Conservation (phyloP, 176 grass and related monocot species). For the Bolboschoenus planiculmis region DNA sequence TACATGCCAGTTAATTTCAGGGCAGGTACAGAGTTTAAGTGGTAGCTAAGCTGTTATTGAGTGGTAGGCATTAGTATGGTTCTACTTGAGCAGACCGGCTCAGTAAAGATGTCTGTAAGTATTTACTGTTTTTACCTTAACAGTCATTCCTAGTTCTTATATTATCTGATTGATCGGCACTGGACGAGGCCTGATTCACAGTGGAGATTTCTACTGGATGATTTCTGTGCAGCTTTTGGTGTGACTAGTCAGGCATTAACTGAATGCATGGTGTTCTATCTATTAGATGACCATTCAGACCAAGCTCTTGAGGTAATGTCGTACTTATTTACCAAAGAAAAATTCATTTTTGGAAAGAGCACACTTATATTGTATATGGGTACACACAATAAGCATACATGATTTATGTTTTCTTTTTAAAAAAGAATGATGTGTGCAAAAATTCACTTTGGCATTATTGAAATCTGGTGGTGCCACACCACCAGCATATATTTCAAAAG, state of each 20-base stretch:
- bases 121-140: constrained; percentile 37
- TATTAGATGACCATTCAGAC: constrained; percentile 72
- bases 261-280: constrained; percentile 77
- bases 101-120: background rate
- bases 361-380: background rate
- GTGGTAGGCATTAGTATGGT: background rate
- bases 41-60: background rate
- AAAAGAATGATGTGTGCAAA: background rate
- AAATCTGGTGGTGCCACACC: background rate
- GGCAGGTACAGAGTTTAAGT: background rate
- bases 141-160: constrained; percentile 56
- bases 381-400: background rate
- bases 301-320: constrained; percentile 76
- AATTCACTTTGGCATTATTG: background rate
- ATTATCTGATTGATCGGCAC: constrained; percentile 95
- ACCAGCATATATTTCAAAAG: background rate
- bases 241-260: constrained; percentile 46
- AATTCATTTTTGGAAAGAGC: background rate
- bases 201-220: constrained; percentile 84
- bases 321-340: constrained; percentile 17
- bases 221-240: constrained; percentile 74
- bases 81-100: background rate
- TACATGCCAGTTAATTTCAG: background rate
- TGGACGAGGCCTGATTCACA: constrained; percentile 65
- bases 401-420: background rate